Evolutionary conservation across 1,284 basidiomycete species (phyloP).

Genomic region (Naganishia albida): DNA sequence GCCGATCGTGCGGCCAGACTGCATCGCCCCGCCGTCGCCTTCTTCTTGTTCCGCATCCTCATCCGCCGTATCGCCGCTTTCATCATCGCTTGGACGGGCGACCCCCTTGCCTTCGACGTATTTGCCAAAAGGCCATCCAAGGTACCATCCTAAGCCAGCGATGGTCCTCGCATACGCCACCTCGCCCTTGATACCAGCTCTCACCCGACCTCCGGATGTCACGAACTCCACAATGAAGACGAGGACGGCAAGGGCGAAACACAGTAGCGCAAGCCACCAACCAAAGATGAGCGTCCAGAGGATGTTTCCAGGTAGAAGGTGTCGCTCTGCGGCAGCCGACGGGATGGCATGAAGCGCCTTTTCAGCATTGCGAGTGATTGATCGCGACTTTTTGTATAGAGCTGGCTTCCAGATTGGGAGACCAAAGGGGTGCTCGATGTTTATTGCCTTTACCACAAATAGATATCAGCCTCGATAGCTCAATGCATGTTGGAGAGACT

Average conservation of each 20-base stretch:
- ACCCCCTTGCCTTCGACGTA: constrained; percentile 85
- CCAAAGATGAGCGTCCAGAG: constrained; percentile 86
- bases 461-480: neutral
- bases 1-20: neutral
- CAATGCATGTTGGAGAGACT: constrained; percentile 35
- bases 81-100: constrained; percentile 41
- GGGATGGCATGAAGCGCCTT: constrained; percentile 88
- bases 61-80: constrained; percentile 20
- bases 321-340: constrained; percentile 85
- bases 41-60: constrained; percentile 54
- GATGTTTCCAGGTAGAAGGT: constrained; percentile 83
- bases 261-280: constrained; percentile 83
- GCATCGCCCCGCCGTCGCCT: neutral
- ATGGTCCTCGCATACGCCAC: constrained; percentile 81
- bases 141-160: constrained; percentile 91
- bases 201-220: constrained; percentile 50
- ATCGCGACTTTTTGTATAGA: constrained; percentile 95
- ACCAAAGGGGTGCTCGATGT: constrained; percentile 99
- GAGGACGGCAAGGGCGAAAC: constrained; percentile 67
- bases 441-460: constrained; percentile 64
- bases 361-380: constrained; percentile 94
- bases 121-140: constrained; percentile 98
- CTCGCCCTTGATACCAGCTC: constrained; percentile 61
- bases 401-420: constrained; percentile 99
- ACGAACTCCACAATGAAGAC: constrained; percentile 65